Percentiles rank a stretch among this genome's conserved stretches.
phyloP scores from a whole-genome alignment of 257 asterid genomes.

The Capsicum pubescens region DNA sequence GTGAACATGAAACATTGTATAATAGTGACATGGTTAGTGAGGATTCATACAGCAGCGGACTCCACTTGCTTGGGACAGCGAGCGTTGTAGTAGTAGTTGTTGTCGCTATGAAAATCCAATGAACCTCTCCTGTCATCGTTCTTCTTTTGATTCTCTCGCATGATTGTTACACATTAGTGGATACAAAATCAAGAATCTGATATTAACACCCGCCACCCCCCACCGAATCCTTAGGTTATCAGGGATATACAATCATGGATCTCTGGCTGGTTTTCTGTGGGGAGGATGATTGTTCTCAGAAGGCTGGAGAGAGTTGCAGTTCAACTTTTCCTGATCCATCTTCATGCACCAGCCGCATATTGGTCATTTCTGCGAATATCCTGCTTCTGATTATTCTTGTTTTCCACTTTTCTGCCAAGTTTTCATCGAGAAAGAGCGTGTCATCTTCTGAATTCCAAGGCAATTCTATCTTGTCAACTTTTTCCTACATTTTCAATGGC shows the following conservation, averaged over 20 bases:
- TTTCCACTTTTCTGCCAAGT: not conserved
- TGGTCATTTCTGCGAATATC: constrained; percentile 32
- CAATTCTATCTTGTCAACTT: constrained; percentile 22
- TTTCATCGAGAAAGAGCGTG: not conserved
- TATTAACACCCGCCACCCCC: too few relatives aligned
- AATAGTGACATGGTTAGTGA: not conserved
- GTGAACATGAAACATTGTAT: not conserved
- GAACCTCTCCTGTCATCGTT: not conserved
- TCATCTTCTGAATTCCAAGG: not conserved
- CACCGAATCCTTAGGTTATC: not conserved
- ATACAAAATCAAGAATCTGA: constrained; percentile 11
- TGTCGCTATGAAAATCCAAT: not conserved
- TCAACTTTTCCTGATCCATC: constrained; percentile 29
- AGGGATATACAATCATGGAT: not conserved
- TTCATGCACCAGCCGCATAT: constrained; percentile 30
- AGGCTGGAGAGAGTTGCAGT: not conserved
- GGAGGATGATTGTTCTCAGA: constrained; percentile 20
- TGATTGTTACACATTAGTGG: not conserved
- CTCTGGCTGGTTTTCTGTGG: constrained; percentile 34
- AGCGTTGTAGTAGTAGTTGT: not conserved
- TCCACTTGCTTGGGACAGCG: not conserved
- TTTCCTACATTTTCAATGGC: constrained; percentile 29
- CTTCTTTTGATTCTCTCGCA: not conserved
- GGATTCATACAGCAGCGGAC: not conserved
- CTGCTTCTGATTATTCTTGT: constrained; percentile 29